Evolutionary conservation across 116 monocot genomes (phyloP).

Genomic region (Papilionanthe hybrid): DNA sequence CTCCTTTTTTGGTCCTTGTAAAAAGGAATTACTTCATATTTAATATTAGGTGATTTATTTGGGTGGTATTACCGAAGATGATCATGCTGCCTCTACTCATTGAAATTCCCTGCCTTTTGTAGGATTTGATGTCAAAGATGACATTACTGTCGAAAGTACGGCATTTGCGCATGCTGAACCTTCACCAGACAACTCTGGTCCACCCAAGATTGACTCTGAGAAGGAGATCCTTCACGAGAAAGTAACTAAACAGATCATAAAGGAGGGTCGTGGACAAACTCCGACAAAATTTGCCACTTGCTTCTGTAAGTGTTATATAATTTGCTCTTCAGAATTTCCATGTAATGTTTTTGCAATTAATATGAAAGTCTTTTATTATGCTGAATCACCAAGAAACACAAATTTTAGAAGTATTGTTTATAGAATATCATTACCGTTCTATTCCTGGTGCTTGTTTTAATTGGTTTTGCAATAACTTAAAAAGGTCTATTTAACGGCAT

Average conservation of each 20-base stretch:
- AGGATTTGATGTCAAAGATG: constrained; percentile 39
- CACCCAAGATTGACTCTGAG: constrained; percentile 64
- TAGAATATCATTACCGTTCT: neutral
- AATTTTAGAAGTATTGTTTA: neutral
- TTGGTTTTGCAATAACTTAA: neutral
- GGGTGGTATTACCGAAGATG: neutral
- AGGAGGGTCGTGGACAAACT: constrained; percentile 70
- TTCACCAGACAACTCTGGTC: constrained; percentile 46
- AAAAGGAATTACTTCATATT: neutral
- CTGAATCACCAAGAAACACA: neutral
- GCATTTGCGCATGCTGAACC: constrained; percentile 52
- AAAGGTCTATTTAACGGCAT: neutral
- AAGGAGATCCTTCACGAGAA: constrained; percentile 77
- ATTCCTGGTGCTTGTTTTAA: neutral
- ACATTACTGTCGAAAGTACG: constrained; percentile 41
- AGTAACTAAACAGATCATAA: constrained; percentile 83
- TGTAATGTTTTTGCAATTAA: neutral
- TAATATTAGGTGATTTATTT: neutral
- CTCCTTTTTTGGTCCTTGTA: neutral
- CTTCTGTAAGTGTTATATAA: constrained; percentile 59
- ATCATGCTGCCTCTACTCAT: neutral
- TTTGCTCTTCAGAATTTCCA: neutral
- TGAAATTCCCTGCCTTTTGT: constrained; percentile 5
- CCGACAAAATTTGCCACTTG: constrained; percentile 69
- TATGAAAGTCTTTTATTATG: neutral